A percentile compares a stretch with the other conserved stretches of the same genome.
Evolutionary conservation across 192 early-diverging fungal genomes (phyloP).

Genomic region (Coemansia sp.): DNA sequence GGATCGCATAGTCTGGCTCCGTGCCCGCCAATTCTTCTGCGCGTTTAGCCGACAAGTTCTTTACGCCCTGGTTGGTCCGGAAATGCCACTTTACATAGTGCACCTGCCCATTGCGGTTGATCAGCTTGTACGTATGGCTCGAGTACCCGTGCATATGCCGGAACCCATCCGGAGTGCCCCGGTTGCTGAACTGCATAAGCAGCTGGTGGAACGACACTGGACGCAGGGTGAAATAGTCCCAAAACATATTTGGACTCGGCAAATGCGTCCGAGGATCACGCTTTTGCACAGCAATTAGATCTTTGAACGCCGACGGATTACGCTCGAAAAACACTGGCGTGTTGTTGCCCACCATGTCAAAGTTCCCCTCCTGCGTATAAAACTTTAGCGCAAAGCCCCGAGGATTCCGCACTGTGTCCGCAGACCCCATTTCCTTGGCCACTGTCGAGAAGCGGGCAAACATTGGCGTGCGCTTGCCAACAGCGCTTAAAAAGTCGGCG

Average conservation of each 20-base stretch:
- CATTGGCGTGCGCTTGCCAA: constrained; percentile 65
- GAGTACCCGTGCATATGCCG: constrained; percentile 30
- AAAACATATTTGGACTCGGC: constrained; percentile 55
- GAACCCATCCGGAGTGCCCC: constrained; percentile 68
- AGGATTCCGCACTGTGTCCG: constrained; percentile 66
- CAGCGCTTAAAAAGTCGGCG: constrained; percentile 60
- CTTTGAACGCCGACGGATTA: constrained; percentile 64
- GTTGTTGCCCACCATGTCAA: constrained; percentile 82
- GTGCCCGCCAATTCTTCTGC: constrained; percentile 53
- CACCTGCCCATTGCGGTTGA: constrained; percentile 57
- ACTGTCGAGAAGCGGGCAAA: constrained; percentile 70
- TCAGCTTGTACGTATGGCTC: constrained; percentile 56
- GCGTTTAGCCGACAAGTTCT: constrained; percentile 55
- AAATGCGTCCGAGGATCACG: constrained; percentile 62
- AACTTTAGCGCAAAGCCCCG: constrained; percentile 74
- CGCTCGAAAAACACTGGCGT: constrained; percentile 76
- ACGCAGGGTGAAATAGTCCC: constrained; percentile 59
- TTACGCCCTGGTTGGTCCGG: constrained; percentile 63
- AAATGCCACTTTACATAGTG: constrained; percentile 83
- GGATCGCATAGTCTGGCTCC: constrained; percentile 60
- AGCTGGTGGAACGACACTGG: constrained; percentile 57
- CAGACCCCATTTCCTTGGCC: constrained; percentile 58
- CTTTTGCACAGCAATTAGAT: constrained; percentile 62
- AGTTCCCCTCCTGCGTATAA: constrained; percentile 75
- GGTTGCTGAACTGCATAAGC: constrained; percentile 69